Conservation (phyloP, 2,329 filamentous ascomycete species). For the Trichoderma koningii region DNA sequence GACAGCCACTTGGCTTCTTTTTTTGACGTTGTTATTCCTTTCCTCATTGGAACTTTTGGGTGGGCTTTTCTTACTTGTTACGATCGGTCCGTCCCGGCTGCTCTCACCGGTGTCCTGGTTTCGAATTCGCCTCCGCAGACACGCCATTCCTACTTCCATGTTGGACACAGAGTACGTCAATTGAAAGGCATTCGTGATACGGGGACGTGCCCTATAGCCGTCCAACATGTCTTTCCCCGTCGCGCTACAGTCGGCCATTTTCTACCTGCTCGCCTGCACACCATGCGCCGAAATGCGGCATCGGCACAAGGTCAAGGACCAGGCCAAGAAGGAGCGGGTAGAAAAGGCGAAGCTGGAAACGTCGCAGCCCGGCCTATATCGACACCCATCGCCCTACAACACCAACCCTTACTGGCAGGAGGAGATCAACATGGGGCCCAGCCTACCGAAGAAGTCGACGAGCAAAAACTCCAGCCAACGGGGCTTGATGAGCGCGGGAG, state of each 20-base stretch:
- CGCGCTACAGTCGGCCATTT: conserved; percentile 73
- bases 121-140: conserved; percentile 8
- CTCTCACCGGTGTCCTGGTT: not conserved
- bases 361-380: conserved; percentile 72
- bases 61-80: not conserved
- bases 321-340: conserved; percentile 68
- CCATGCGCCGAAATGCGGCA: conserved; percentile 74
- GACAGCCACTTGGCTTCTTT: conserved; percentile 11
- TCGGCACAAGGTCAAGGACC: conserved; percentile 68
- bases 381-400: conserved; percentile 78
- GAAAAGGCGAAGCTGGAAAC: conserved; percentile 66
- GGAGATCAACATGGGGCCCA: conserved; percentile 81
- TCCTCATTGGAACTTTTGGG: not conserved
- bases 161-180: conserved; percentile 22
- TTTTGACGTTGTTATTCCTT: not conserved
- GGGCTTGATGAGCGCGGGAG: conserved; percentile 59
- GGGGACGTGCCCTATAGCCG: conserved; percentile 26
- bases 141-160: conserved; percentile 28
- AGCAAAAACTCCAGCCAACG: conserved; percentile 62
- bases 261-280: conserved; percentile 76
- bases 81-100: not conserved
- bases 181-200: conserved; percentile 26
- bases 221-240: conserved; percentile 51
- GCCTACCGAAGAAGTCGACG: conserved; percentile 63
- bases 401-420: conserved; percentile 89